Conservation (phyloP, 768 basidiomycete genomes). For the Glaciozyma martinii region DNA sequence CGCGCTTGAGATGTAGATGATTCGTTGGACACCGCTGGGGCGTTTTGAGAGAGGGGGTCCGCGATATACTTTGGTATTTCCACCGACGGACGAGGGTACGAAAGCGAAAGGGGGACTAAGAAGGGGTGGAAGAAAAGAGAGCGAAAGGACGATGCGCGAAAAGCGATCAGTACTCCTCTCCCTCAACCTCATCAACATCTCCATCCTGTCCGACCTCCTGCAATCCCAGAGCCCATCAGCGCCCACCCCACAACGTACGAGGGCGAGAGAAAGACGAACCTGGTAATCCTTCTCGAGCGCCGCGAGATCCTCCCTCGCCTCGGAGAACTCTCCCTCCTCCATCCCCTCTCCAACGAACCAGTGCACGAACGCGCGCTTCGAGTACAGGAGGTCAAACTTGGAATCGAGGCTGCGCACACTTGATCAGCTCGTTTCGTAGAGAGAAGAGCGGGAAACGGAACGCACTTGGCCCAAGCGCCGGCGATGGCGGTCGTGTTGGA, state of each 20-base stretch:
- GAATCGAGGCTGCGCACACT: neutral
- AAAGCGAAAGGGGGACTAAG: too few species aligned
- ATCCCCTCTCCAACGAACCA: slow-evolving; percentile 85
- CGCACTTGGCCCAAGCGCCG: slow-evolving; percentile 78
- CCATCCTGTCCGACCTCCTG: slow-evolving; percentile 14
- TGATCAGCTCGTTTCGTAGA: too few species aligned
- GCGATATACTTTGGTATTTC: too few species aligned
- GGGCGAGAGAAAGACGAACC: neutral
- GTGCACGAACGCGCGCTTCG: slow-evolving; percentile 39
- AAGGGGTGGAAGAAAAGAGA: too few species aligned
- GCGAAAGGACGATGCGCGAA: too few species aligned
- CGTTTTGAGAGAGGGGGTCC: too few species aligned
- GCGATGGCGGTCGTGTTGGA: slow-evolving; percentile 93
- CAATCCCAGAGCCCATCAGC: neutral
- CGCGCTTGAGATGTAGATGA: too few species aligned
- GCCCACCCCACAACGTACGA: neutral
- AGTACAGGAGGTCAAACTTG: slow-evolving; percentile 79
- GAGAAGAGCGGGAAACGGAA: neutral
- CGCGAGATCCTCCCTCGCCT: slow-evolving; percentile 94
- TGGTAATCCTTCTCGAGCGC: slow-evolving; percentile 87
- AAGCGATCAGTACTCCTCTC: slow-evolving; percentile 13
- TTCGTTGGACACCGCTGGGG: too few species aligned
- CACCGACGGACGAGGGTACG: too few species aligned
- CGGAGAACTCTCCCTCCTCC: slow-evolving; percentile 99
- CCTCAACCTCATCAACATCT: slow-evolving; percentile 12